These are phyloP conservation scores for Botrytis porri DNA, from an alignment of 2,329 filamentous ascomycete genomes.

Conservation along the genomic window DNA sequence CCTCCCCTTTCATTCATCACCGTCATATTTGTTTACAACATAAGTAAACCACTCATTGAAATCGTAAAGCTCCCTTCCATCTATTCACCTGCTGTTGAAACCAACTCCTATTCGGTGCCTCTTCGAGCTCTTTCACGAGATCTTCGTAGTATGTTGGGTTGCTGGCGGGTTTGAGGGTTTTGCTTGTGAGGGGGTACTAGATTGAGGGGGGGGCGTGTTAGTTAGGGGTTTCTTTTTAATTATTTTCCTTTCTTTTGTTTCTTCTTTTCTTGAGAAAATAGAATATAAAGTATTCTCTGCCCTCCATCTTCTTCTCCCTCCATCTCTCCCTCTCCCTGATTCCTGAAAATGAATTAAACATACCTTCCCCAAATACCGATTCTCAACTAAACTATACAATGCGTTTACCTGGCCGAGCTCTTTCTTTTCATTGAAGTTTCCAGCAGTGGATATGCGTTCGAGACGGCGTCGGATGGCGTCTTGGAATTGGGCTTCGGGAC, in stretches of 20 bases:
- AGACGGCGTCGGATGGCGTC: constrained; percentile 51
- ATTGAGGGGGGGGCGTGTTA: background rate
- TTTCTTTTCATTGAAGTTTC: constrained; percentile 42
- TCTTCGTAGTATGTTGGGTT: constrained; percentile 64
- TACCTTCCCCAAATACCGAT: constrained; percentile 58
- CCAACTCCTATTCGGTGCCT: constrained; percentile 57
- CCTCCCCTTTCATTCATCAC: background rate
- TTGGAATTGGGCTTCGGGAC: constrained; percentile 61
- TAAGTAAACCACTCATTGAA: constrained; percentile 43
- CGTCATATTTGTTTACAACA: background rate
- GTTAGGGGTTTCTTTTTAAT: background rate
- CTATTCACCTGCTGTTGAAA: constrained; percentile 51
- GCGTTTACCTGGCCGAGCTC: constrained; percentile 58
- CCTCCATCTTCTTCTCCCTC: constrained; percentile 6
- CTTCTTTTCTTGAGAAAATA: background rate
- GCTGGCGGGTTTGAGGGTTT: constrained; percentile 55
- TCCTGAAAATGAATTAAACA: background rate
- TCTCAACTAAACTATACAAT: constrained; percentile 55
- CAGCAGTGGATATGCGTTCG: constrained; percentile 36
- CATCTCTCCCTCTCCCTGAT: background rate
- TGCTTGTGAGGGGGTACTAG: constrained; percentile 49
- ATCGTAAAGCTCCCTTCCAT: constrained; percentile 57
- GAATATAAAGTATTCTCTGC: background rate
- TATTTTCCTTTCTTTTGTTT: background rate
- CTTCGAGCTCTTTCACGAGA: constrained; percentile 59